Percentiles rank a stretch among this genome's conserved stretches.
These are phyloP conservation scores for Gentiana macrophylla DNA, from an alignment of 257 asterid genomes.

Conservation along the genomic window DNA sequence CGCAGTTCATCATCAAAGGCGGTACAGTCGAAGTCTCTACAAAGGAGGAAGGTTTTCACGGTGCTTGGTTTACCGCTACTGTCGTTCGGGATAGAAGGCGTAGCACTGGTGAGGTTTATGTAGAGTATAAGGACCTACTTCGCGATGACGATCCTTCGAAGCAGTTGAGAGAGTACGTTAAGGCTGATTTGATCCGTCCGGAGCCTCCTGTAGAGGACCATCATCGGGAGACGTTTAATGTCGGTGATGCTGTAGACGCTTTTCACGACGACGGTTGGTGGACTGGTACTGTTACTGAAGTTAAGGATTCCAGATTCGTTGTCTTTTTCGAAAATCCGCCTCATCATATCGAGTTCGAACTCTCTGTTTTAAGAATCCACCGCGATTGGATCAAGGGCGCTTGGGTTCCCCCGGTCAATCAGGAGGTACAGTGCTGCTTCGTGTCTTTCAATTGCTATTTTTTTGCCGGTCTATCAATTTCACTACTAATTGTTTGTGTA, in stretches of 20 bases:
- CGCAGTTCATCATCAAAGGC: slow-evolving; percentile 7
- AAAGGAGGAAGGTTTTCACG: slow-evolving; percentile 39
- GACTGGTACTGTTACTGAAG: slow-evolving; percentile 35
- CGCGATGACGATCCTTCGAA: slow-evolving; percentile 24
- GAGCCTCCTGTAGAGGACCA: slow-evolving; percentile 25
- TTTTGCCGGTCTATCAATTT: too few relatives aligned
- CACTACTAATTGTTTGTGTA: too few relatives aligned
- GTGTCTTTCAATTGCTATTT: too few relatives aligned
- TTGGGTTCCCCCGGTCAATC: slow-evolving; percentile 49
- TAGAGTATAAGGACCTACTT: slow-evolving; percentile 37
- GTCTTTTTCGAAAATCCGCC: slow-evolving; percentile 47
- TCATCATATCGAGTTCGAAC: slow-evolving; percentile 39
- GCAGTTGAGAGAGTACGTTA: slow-evolving; percentile 35
- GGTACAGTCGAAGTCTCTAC: slow-evolving; percentile 39
- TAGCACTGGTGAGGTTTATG: slow-evolving; percentile 12
- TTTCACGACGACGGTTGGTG: slow-evolving; percentile 61
- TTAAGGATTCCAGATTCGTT: slow-evolving; percentile 18
- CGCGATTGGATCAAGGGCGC: slow-evolving; percentile 48
- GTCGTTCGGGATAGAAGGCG: slow-evolving; percentile 7
- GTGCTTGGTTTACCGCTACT: slow-evolving; percentile 40
- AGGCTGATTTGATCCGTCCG: slow-evolving; percentile 31
- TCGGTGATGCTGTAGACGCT: slow-evolving; percentile 51
- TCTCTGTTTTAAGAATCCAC: slow-evolving; percentile 45
- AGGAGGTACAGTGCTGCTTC: slow-evolving; percentile 21
- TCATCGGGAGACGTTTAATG: slow-evolving; percentile 15